Conservation (phyloP, 2,329 filamentous ascomycete species). For the Microcyclospora tardicrescens region DNA sequence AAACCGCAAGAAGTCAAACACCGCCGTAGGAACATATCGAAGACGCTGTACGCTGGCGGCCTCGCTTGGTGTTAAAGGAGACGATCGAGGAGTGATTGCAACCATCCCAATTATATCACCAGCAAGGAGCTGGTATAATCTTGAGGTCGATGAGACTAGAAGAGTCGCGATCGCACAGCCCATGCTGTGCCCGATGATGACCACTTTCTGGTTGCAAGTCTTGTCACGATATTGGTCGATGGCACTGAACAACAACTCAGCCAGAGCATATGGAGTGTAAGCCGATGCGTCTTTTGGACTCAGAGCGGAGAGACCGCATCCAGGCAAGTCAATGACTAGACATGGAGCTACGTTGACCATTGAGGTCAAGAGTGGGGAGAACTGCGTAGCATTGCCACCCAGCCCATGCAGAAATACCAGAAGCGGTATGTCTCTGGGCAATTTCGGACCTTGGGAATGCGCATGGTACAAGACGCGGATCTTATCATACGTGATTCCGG, state of each 20-base stretch:
- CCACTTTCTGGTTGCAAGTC: constrained; percentile 51
- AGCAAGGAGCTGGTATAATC: constrained; percentile 42
- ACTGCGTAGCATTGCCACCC: constrained; percentile 84
- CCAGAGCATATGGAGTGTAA: constrained; percentile 64
- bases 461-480: constrained; percentile 73
- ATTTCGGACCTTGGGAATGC: constrained; percentile 69
- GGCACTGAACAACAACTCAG: constrained; percentile 58
- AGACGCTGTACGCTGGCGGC: constrained; percentile 42
- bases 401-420: constrained; percentile 87
- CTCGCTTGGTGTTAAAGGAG: constrained; percentile 30
- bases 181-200: constrained; percentile 82
- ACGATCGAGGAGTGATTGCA: constrained; percentile 66
- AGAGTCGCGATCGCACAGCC: constrained; percentile 67
- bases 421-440: constrained; percentile 64
- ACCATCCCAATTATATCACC: constrained; percentile 54
- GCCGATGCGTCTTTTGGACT: constrained; percentile 58
- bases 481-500: constrained; percentile 53
- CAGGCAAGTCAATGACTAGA: constrained; percentile 78
- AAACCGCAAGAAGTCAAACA: constrained; percentile 64
- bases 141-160: constrained; percentile 49
- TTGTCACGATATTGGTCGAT: constrained; percentile 62
- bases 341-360: constrained; percentile 74
- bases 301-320: constrained; percentile 73
- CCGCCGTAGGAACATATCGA: constrained; percentile 53
- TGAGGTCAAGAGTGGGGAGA: constrained; percentile 66